Percentiles rank a stretch among this genome's conserved stretches.
Conservation (phyloP, 192 early-diverging fungal genomes). For the Backusella morwellensis region DNA sequence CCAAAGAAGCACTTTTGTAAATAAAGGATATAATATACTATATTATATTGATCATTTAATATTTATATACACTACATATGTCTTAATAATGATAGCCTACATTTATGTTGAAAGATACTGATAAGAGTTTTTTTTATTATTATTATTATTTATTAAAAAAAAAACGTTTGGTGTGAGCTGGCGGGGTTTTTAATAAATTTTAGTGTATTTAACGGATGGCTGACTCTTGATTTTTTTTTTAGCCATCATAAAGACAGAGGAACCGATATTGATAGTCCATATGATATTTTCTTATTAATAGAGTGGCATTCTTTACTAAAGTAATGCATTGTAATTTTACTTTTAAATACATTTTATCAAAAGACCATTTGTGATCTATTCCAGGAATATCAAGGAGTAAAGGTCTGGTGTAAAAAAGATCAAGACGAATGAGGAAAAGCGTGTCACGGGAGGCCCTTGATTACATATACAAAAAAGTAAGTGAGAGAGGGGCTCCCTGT, state of each 20-base stretch:
- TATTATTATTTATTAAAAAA: no score
- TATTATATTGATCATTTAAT: background rate
- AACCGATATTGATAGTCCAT: background rate
- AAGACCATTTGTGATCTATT: background rate
- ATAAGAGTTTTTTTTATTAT: background rate
- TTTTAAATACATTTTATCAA: no score
- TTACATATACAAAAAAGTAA: background rate
- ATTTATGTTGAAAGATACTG: background rate
- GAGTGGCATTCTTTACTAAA: background rate
- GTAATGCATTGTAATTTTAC: no score
- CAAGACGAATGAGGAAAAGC: background rate
- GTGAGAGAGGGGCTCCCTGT: background rate
- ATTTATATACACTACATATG: background rate
- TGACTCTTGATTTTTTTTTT: conserved; percentile 3
- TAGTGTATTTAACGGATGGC: background rate
- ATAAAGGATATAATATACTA: background rate
- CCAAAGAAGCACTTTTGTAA: no score
- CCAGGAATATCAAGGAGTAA: background rate
- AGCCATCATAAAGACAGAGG: background rate
- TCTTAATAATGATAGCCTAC: background rate
- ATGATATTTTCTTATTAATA: background rate
- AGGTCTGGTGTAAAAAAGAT: background rate
- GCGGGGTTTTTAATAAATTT: background rate
- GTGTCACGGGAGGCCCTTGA: background rate
- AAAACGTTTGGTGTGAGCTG: background rate